These are phyloP conservation scores for Aspergillus caelatus DNA, from an alignment of 2,329 filamentous ascomycete species.

Conservation along the genomic window DNA sequence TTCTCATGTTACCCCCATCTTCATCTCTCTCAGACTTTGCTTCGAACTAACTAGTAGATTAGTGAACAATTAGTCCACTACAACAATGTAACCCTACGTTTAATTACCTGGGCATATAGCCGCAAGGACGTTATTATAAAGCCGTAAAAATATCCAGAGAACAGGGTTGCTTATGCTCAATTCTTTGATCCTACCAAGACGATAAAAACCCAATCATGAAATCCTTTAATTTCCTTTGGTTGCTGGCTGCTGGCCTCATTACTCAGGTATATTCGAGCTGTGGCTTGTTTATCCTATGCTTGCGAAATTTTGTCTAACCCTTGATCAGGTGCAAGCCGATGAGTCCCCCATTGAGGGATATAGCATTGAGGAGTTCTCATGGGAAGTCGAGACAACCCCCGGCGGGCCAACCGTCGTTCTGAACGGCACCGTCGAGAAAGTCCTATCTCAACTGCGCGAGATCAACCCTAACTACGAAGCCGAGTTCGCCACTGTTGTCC, in stretches of 20 bases:
- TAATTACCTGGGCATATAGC: background rate
- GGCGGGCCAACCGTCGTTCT: background rate
- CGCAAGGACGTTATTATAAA: background rate
- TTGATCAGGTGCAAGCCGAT: background rate
- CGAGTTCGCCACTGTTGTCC: background rate
- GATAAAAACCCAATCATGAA: background rate
- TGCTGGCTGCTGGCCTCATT: background rate
- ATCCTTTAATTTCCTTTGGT: background rate
- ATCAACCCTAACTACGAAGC: background rate
- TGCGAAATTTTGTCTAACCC: background rate
- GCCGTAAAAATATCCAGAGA: background rate
- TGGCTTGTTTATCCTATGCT: background rate
- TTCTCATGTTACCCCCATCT: background rate
- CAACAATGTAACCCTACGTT: background rate
- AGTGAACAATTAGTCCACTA: background rate
- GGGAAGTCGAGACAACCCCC: background rate
- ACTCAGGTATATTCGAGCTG: background rate
- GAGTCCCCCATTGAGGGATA: background rate
- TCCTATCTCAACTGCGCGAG: background rate
- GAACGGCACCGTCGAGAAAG: background rate
- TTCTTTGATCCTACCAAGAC: background rate
- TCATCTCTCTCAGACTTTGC: background rate
- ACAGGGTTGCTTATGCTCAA: background rate
- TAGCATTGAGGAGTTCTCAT: background rate
- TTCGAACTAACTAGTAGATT: background rate